phyloP scores from a whole-genome alignment of 2,329 filamentous ascomycete species.

The Epichloe gansuensis region DNA sequence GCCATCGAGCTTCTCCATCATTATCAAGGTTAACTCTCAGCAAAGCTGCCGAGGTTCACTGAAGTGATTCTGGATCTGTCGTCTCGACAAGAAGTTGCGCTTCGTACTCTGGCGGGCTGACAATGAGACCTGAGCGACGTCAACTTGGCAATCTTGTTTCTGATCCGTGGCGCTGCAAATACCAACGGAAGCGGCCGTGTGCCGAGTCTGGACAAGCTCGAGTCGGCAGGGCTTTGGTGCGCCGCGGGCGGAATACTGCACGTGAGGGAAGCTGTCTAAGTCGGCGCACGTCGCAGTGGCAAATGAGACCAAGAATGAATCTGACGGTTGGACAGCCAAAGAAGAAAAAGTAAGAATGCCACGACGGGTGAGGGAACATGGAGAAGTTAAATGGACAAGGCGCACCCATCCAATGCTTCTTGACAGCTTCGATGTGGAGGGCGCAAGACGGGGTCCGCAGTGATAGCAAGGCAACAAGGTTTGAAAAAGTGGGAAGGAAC shows the following conservation, averaged over 20 bases:
- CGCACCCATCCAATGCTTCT: neutral
- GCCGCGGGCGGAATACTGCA: neutral
- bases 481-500: conserved; percentile 2
- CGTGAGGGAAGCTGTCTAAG: neutral
- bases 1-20: conserved; percentile 12
- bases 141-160: neutral
- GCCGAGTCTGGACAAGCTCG: neutral
- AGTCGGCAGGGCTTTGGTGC: neutral
- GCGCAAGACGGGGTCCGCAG: neutral
- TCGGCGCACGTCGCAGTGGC: neutral
- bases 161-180: neutral
- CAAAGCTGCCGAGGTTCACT: neutral
- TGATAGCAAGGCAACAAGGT: neutral
- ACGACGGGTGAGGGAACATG: neutral
- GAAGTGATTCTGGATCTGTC: neutral
- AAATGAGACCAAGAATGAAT: neutral
- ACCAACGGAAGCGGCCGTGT: neutral
- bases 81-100: neutral
- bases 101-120: neutral
- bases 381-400: neutral
- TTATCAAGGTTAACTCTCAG: neutral
- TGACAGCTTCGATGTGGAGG: neutral
- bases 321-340: neutral
- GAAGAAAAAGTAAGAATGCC: neutral
- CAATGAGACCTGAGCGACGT: neutral